A percentile compares a stretch with the other conserved stretches of the same genome.
Conservation (phyloP, 1,139 yeast genomes). For the Lodderomyces parapsilosis region DNA sequence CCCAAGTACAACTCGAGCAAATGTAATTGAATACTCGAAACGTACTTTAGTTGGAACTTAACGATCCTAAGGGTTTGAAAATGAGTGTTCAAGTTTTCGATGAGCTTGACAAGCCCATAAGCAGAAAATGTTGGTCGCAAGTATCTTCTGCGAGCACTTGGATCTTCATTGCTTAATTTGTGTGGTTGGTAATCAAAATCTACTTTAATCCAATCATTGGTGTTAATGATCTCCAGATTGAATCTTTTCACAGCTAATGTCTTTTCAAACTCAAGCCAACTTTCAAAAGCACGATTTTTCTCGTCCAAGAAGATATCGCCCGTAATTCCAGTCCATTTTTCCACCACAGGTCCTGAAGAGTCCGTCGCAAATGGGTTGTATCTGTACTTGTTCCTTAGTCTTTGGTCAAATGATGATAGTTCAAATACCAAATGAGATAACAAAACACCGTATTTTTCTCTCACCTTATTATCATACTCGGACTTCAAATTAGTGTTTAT, state of each 20-base stretch:
- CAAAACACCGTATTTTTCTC: slow-evolving; percentile 46
- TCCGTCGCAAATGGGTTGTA: slow-evolving; percentile 49
- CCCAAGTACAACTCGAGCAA: slow-evolving; percentile 61
- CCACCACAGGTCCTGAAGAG: slow-evolving; percentile 23
- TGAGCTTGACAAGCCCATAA: slow-evolving; percentile 55
- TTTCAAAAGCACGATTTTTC: slow-evolving; percentile 30
- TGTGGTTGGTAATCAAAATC: slow-evolving; percentile 58
- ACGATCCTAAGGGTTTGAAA: slow-evolving; percentile 56
- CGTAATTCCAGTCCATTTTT: slow-evolving; percentile 59
- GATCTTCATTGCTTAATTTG: slow-evolving; percentile 20
- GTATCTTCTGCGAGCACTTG: slow-evolving; percentile 17
- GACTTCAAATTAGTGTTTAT: slow-evolving; percentile 21
- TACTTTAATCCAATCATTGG: slow-evolving; percentile 55
- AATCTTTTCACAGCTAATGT: slow-evolving; percentile 57
- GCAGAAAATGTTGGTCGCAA: slow-evolving; percentile 70
- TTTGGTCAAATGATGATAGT: slow-evolving; percentile 57
- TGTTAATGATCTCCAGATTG: slow-evolving; percentile 50
- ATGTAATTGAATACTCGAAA: slow-evolving; percentile 67
- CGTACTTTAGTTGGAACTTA: slow-evolving; percentile 65
- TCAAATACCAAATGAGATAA: slow-evolving; percentile 64
- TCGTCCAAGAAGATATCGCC: slow-evolving; percentile 51
- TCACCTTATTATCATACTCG: slow-evolving; percentile 15
- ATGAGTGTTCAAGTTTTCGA: slow-evolving; percentile 67
- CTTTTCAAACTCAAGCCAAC: slow-evolving; percentile 69
- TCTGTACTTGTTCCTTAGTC: slow-evolving; percentile 51